Conservation (phyloP, 2,329 filamentous ascomycete species). For the Hymenoscyphus fraxineus region DNA sequence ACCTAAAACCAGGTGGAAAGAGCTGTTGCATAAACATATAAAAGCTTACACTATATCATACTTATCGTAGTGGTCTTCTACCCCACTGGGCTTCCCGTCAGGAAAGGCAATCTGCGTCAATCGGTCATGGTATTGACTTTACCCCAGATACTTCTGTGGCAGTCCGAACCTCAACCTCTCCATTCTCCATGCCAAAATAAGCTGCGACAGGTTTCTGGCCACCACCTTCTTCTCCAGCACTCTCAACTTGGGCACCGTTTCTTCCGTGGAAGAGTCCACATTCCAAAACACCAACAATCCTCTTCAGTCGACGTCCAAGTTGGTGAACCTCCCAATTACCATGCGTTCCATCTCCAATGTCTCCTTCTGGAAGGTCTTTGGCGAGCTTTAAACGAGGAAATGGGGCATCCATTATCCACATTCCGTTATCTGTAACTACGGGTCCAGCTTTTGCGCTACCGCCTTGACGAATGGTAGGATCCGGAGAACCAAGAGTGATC, state of each 20-base stretch:
- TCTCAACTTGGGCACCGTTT: constrained; percentile 68
- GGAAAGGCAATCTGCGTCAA: background rate
- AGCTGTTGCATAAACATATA: background rate
- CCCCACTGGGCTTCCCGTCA: background rate
- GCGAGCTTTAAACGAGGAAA: constrained; percentile 71
- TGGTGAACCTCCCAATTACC: constrained; percentile 77
- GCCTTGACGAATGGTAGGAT: constrained; percentile 69
- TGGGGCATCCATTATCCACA: constrained; percentile 89
- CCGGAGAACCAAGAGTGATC: constrained; percentile 64
- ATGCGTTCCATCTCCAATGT: constrained; percentile 51
- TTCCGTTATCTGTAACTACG: constrained; percentile 79
- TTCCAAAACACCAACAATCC: constrained; percentile 82
- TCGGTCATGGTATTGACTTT: constrained; percentile 28
- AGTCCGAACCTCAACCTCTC: constrained; percentile 55
- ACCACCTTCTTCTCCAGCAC: constrained; percentile 56
- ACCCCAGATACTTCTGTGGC: constrained; percentile 34
- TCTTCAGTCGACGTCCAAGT: constrained; percentile 71
- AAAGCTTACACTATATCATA: background rate
- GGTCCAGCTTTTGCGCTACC: constrained; percentile 76
- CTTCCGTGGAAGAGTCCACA: constrained; percentile 85
- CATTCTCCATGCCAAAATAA: constrained; percentile 89
- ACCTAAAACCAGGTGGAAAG: background rate
- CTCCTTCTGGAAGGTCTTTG: constrained; percentile 44
- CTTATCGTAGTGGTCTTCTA: background rate
- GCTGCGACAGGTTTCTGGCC: constrained; percentile 90